Conservation (phyloP, 371 early-diverging fungal species). For the Apophysomyces ossiformis region DNA sequence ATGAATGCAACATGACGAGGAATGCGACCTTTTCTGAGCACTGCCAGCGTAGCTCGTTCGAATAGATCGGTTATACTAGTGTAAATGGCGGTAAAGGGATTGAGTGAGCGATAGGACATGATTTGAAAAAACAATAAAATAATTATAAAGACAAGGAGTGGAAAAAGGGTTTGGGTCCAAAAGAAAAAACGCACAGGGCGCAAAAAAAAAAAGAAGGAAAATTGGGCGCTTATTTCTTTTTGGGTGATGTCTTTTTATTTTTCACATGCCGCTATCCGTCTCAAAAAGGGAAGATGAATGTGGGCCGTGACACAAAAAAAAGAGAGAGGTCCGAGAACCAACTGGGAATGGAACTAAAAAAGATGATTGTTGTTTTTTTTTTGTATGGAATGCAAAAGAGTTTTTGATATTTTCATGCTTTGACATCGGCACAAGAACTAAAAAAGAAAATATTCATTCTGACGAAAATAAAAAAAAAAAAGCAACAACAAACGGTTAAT, state of each 20-base stretch:
- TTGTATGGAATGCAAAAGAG: too few relatives aligned
- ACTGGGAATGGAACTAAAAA: too few relatives aligned
- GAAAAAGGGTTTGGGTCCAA: too few relatives aligned
- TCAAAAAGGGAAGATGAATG: constrained; percentile 6
- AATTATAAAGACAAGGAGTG: not conserved
- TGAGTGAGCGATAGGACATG: not conserved
- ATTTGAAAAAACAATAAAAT: not conserved
- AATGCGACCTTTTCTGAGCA: constrained; percentile 76
- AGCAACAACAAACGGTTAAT: not conserved
- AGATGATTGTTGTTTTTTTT: too few relatives aligned
- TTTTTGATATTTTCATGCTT: too few relatives aligned
- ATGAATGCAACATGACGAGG: constrained; percentile 98
- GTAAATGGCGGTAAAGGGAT: not conserved
- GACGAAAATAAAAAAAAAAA: too few relatives aligned
- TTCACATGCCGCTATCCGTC: constrained; percentile 6
- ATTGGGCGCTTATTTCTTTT: not conserved
- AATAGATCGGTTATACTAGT: constrained; percentile 4
- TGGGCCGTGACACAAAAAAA: not conserved
- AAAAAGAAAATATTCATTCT: too few relatives aligned
- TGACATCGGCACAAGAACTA: too few relatives aligned
- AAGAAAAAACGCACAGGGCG: constrained; percentile 4
- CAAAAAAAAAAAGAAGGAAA: constrained; percentile 12
- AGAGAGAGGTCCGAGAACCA: not conserved
- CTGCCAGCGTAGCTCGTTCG: constrained; percentile 40
- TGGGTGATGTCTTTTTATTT: too few relatives aligned